Percentiles rank a stretch among this genome's conserved stretches.
phyloP scores from a whole-genome alignment of 1,284 basidiomycete species.

The Austropuccinia psidii region DNA sequence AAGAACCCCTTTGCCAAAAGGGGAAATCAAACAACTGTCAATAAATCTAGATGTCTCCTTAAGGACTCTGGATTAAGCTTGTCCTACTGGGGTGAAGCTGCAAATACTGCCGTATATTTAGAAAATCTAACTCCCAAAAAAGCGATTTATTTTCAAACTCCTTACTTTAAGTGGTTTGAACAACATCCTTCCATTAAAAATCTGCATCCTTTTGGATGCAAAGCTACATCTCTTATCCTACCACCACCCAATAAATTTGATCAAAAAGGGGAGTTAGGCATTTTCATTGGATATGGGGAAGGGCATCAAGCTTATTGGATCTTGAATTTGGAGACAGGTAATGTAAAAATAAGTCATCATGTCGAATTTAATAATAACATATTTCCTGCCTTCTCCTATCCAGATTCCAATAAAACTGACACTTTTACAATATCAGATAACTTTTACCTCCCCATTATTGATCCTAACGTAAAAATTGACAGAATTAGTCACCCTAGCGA shows the following conservation, averaged over 20 bases:
- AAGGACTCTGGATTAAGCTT: slow-evolving; percentile 42
- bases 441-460: too few relatives aligned
- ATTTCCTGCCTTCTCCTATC: too few relatives aligned
- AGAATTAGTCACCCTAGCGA: too few relatives aligned
- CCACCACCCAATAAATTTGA: background rate
- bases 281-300: background rate
- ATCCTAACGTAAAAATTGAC: too few relatives aligned
- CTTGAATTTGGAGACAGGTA: slow-evolving; percentile 1
- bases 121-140: slow-evolving; percentile 42
- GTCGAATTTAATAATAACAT: background rate
- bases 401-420: too few relatives aligned
- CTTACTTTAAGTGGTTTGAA: background rate
- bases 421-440: too few relatives aligned
- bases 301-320: background rate
- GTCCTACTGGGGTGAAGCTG: slow-evolving; percentile 48
- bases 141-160: background rate
- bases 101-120: slow-evolving; percentile 46
- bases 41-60: slow-evolving; percentile 44
- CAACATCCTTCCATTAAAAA: background rate
- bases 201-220: slow-evolving; percentile 3
- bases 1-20: slow-evolving; percentile 47
- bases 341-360: background rate
- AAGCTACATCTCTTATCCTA: background rate
- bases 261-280: background rate
- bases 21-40: slow-evolving; percentile 44